Percentiles rank a stretch among this genome's conserved stretches.
phyloP scores from a whole-genome alignment of 805 yeast genomes.

The Metschnikowia peoriensis region DNA sequence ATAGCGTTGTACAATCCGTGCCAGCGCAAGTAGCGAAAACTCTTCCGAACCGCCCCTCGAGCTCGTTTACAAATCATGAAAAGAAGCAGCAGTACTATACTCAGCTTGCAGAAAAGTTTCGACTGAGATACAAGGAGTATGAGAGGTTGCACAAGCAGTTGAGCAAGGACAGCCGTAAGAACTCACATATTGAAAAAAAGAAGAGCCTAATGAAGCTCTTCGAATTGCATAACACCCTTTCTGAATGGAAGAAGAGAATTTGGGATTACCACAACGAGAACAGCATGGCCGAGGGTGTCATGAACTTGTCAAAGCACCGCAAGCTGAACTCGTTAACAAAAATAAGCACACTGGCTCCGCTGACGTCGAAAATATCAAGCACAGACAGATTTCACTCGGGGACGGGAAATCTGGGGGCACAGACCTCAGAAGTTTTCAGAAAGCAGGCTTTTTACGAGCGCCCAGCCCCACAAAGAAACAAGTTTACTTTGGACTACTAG shows the following conservation, averaged over 20 bases:
- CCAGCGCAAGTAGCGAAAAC: background rate
- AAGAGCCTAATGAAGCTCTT: slow-evolving; percentile 37
- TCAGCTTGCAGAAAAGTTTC: slow-evolving; percentile 19
- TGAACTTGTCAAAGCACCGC: slow-evolving; percentile 40
- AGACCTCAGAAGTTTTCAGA: background rate
- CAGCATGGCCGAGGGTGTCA: slow-evolving; percentile 31
- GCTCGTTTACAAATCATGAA: slow-evolving; percentile 16
- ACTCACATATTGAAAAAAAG: slow-evolving; percentile 13
- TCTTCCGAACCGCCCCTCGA: slow-evolving; percentile 16
- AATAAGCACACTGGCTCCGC: slow-evolving; percentile 10
- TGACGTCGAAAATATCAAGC: slow-evolving; percentile 8
- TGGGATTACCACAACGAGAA: slow-evolving; percentile 46
- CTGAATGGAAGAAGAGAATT: slow-evolving; percentile 54
- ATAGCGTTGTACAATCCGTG: slow-evolving; percentile 1
- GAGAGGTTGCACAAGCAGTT: slow-evolving; percentile 15
- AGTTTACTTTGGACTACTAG: slow-evolving; percentile 11
- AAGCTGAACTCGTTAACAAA: slow-evolving; percentile 19
- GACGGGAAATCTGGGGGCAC: background rate
- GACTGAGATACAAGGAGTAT: slow-evolving; percentile 17
- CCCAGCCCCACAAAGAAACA: slow-evolving; percentile 1
- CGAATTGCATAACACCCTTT: slow-evolving; percentile 50
- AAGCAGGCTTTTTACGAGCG: background rate
- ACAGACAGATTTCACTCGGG: slow-evolving; percentile 1
- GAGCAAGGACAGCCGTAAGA: slow-evolving; percentile 11
- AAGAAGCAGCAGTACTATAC: slow-evolving; percentile 20